A percentile compares a stretch with the other conserved stretches of the same genome.
phyloP scores from a whole-genome alignment of 495 filamentous ascomycete species.

The Sabuloglossum arenarium region DNA sequence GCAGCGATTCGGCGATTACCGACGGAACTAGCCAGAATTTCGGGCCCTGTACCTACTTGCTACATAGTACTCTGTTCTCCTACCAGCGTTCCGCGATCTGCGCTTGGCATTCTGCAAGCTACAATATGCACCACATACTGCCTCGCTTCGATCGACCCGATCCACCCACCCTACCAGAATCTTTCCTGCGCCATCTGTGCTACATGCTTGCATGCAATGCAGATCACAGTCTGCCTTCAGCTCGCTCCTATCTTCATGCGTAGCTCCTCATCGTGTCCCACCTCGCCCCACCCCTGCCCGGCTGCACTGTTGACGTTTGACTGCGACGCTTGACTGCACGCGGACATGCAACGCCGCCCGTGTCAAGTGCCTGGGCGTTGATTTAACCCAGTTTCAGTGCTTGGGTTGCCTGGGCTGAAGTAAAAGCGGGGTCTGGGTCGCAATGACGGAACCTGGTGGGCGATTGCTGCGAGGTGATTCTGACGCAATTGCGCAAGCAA shows the following conservation, averaged over 20 bases:
- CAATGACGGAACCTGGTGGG: neutral
- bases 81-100: too few relatives aligned
- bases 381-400: neutral
- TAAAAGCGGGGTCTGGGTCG: neutral
- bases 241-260: neutral
- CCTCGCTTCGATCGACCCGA: neutral
- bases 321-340: neutral
- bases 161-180: too few relatives aligned
- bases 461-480: neutral
- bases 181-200: too few relatives aligned
- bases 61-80: too few relatives aligned
- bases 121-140: too few relatives aligned
- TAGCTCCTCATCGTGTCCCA: neutral
- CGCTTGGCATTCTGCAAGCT: too few relatives aligned
- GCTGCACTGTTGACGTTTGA: too few relatives aligned
- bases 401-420: neutral
- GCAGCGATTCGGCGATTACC: neutral
- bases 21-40: neutral
- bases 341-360: neutral
- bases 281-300: neutral
- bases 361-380: neutral
- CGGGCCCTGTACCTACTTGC: too few relatives aligned
- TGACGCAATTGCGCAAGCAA: neutral
- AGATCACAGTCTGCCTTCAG: neutral
- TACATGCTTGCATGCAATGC: too few relatives aligned